Percentiles rank a stretch among this genome's conserved stretches.
These are phyloP conservation scores for Incumbomyces delicatus DNA, from an alignment of 2,329 filamentous ascomycete genomes.

Conservation along the genomic window DNA sequence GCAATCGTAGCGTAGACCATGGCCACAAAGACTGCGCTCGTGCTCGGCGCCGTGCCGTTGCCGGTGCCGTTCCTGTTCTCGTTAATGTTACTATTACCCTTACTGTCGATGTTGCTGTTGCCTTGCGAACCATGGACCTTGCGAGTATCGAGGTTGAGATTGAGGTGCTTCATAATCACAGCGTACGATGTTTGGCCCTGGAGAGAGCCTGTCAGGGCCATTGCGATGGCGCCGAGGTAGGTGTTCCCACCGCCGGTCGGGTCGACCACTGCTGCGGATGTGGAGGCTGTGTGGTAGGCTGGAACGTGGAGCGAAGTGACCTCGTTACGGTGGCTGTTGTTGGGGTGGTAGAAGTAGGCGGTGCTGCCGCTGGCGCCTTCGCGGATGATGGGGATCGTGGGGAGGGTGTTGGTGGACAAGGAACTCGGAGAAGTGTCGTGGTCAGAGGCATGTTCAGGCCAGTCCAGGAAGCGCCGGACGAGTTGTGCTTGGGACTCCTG, in stretches of 20 bases:
- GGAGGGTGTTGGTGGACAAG: neutral
- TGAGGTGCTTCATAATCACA: neutral
- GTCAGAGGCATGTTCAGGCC: constrained; percentile 9
- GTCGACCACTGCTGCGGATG: constrained; percentile 55
- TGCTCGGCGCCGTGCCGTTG: no score
- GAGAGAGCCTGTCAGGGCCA: constrained; percentile 39
- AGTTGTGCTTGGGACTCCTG: constrained; percentile 22
- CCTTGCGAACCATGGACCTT: neutral
- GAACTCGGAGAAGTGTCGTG: neutral
- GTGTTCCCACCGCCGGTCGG: constrained; percentile 91
- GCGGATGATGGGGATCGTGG: constrained; percentile 37
- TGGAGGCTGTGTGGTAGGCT: constrained; percentile 53
- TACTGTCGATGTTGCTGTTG: neutral
- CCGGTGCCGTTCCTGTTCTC: neutral
- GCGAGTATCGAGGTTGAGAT: constrained; percentile 5
- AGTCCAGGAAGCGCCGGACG: constrained; percentile 27
- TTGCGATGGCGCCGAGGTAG: constrained; percentile 59
- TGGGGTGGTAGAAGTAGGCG: constrained; percentile 30
- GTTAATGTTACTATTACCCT: no score
- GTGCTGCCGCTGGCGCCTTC: constrained; percentile 53
- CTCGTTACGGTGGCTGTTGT: constrained; percentile 10
- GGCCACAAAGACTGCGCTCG: constrained; percentile 51
- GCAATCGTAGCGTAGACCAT: constrained; percentile 70
- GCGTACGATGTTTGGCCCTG: constrained; percentile 20
- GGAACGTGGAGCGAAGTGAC: constrained; percentile 55